phyloP scores from a whole-genome alignment of 805 yeast genomes.

The Candida schatavii region DNA sequence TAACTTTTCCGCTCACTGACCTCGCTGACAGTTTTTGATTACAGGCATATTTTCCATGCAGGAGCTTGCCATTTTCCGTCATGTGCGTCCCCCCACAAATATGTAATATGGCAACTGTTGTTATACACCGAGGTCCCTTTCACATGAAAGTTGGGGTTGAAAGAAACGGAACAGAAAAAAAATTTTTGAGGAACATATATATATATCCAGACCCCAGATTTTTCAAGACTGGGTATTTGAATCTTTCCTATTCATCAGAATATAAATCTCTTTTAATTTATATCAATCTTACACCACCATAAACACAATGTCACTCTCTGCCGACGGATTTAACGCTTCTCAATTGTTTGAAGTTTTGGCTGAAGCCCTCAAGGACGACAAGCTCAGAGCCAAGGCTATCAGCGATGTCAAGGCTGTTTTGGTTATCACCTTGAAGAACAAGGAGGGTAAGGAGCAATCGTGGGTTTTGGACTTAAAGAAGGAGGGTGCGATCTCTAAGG shows the following conservation, averaged over 20 bases:
- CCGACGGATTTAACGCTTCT: conserved; percentile 44
- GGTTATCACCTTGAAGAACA: conserved; percentile 64
- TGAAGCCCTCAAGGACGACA: conserved; percentile 36
- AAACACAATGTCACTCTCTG: conserved; percentile 22
- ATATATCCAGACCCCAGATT: background rate
- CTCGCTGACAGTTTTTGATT: too few relatives aligned
- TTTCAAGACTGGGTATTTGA: too few relatives aligned
- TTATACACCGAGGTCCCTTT: conserved; percentile 1
- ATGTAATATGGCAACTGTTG: too few relatives aligned
- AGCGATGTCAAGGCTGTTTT: conserved; percentile 57
- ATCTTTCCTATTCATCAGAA: too few relatives aligned
- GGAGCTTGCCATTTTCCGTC: background rate
- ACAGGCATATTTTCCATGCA: background rate
- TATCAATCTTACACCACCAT: background rate
- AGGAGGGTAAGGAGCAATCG: conserved; percentile 53
- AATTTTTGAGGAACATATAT: too few relatives aligned
- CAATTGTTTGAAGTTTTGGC: conserved; percentile 38
- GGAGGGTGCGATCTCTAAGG: conserved; percentile 44
- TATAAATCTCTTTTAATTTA: too few relatives aligned
- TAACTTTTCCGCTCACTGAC: too few relatives aligned
- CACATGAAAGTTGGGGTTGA: conserved; percentile 1
- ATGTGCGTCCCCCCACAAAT: too few relatives aligned
- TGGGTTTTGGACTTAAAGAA: conserved; percentile 71
- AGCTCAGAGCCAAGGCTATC: conserved; percentile 37
- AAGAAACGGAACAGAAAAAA: background rate